Evolutionary conservation across 2,329 filamentous ascomycete genomes (phyloP), one percentile per base, ranked within the genome.

Genomic region (Didymella lethalis): DNA sequence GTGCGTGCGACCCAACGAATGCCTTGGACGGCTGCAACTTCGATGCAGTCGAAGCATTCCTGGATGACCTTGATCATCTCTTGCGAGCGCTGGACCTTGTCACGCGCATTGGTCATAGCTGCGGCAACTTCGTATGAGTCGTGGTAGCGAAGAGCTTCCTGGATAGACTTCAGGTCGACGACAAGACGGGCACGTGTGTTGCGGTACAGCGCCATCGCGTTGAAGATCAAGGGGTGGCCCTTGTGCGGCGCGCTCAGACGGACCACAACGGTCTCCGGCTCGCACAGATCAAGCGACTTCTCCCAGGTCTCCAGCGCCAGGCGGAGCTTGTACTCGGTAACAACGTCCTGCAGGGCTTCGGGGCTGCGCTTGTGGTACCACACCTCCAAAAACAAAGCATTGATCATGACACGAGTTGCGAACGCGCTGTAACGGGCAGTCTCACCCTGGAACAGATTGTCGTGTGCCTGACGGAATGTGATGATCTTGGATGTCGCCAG

Each of bases 21-120:
- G 65, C 94, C 95, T 78, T 97, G 93, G 63, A 93, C 82, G 45
- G 96, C 94, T 55, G 94, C 94, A 48, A 95, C 97, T 79, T 98
- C 94, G 72, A 99, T 93, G 82, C 93, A 98, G 78, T 96, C 92
- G 79, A 95, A 98, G 81, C 95, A 98, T 78, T 96, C 92, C 74
- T 98, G 90, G 62, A 99, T 96, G 70, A 98, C 93, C 81, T 97
- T 96, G 83, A 97, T 91, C 94, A 98, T 98, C 79, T 98, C 94
- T 72, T 90, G 88, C 20, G 93, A 96, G 66, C 95, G 90, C 85
- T 95, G 95, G 66, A 99, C 93, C 77, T 91, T 92, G 78, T 97
- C 92, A 64, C 94, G 89, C 48, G 94, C 93, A 66, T 92, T 90
- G 7, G 93, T 96, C 95, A 99, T 99, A 62, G 93, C 93, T 46